Conservation (phyloP, 2,329 filamentous ascomycete genomes). For the Diaporthe australafricana region DNA sequence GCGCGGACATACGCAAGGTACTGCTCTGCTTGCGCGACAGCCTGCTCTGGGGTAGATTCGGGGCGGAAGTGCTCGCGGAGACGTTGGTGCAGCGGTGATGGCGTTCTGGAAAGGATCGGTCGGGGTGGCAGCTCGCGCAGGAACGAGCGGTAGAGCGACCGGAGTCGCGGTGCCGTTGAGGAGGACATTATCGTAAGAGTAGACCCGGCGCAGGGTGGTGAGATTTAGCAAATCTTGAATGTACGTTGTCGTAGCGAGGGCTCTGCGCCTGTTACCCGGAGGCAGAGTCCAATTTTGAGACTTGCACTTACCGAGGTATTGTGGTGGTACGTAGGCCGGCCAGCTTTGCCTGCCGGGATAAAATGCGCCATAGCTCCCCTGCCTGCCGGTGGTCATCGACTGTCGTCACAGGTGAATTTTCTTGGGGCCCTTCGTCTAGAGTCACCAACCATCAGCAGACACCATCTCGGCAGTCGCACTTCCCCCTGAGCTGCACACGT, state of each 20-base stretch:
- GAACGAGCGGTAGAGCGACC: slow-evolving; percentile 87
- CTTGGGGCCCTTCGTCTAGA: slow-evolving; percentile 10
- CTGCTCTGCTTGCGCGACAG: slow-evolving; percentile 73
- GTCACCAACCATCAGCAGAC: slow-evolving; percentile 18
- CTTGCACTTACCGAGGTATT: slow-evolving; percentile 8
- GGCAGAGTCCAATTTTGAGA: not conserved
- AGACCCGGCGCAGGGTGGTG: not conserved
- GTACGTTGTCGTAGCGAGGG: not conserved
- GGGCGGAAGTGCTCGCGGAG: slow-evolving; percentile 73
- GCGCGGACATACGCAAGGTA: slow-evolving; percentile 83
- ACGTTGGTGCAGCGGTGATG: slow-evolving; percentile 76
- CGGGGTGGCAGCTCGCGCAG: slow-evolving; percentile 89
- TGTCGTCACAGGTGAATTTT: slow-evolving; percentile 35
- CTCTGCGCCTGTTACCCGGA: slow-evolving; percentile 2
- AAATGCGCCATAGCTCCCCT: not conserved
- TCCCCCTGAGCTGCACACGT: slow-evolving; percentile 25
- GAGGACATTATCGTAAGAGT: slow-evolving; percentile 46
- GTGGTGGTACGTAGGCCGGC: no score
- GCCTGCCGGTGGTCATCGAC: slow-evolving; percentile 8
- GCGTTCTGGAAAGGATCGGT: slow-evolving; percentile 63
- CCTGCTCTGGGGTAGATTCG: slow-evolving; percentile 42
- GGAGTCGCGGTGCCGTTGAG: slow-evolving; percentile 61
- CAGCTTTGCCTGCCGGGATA: slow-evolving; percentile 29
- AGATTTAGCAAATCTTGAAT: not conserved
- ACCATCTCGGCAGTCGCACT: not conserved